Evolutionary conservation across 192 early-diverging fungal species (phyloP), one percentile per base, ranked within the genome.

Genomic region (Gaertneriomyces sp.): DNA sequence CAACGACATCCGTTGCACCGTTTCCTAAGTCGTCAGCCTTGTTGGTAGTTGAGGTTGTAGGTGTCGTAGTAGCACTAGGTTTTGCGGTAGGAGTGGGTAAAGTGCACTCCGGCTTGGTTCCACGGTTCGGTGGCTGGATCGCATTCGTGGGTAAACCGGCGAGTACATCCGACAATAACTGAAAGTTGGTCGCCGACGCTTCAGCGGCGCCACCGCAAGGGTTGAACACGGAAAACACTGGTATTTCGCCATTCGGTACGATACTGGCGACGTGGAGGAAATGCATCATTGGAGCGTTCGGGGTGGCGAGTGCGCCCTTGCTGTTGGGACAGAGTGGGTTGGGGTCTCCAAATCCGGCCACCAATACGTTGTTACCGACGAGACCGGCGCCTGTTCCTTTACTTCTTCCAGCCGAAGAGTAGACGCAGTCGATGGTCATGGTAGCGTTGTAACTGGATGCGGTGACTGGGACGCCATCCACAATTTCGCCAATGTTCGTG

Each of bases 371-470:
- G 10, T 52, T n/a, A n/a, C 39, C 39, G 10, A 42, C 40, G 33
- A 63, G 14, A 3, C n/a, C 16, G 12, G 61, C 45, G 11, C 61
- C 61, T 11, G 45, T 53, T 12, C 60, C 60, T 42, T 33, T 42
- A 17, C 12, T 39, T 16, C 5, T 25, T 9, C 51, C 43, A 11
- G 46, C 39, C 7, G 67, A 69, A n/a, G 50, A 16, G 51, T 69
- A 69, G 10, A 69, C 67, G 52, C 67, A 69, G n/a, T 50, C 39
- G 53, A 69, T 45, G 2, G 12, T 9, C 20, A 69, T 55, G 50
- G 67, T 69, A 3, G 67, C 67, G 46, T 69, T 69, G 67, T 69
- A 69, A 25, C 39, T 56, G 44, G 60, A 51, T 16, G 42, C 41
- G 41, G 6, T 17, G 14, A 38, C 16, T 12, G n/a, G 0, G 25